These are phyloP conservation scores for Camellia granthamiana DNA, from an alignment of 148 eudicot species.

Conservation along the genomic window DNA sequence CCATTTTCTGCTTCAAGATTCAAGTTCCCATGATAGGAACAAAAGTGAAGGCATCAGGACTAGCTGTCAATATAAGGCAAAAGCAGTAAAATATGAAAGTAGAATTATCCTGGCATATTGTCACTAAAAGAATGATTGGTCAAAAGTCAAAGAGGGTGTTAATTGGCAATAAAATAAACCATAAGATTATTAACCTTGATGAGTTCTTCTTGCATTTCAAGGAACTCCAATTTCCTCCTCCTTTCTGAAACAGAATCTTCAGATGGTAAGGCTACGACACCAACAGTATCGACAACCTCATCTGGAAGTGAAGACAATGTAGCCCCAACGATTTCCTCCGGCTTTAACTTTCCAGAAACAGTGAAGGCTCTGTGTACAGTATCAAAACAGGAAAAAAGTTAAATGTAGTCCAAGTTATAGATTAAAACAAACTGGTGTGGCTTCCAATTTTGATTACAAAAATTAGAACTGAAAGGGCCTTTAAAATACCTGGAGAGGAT, in stretches of 20 bases:
- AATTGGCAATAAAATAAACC: slow-evolving; percentile 5
- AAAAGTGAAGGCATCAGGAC: not conserved
- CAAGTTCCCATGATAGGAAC: not conserved
- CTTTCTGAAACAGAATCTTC: slow-evolving; percentile 84
- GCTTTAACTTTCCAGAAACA: slow-evolving; percentile 68
- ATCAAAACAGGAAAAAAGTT: slow-evolving; percentile 2
- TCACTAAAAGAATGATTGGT: not conserved
- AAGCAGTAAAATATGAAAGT: not conserved
- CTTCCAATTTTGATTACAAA: not conserved
- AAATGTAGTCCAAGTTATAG: slow-evolving; percentile 6
- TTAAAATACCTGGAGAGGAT: slow-evolving; percentile 71
- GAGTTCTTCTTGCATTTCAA: slow-evolving; percentile 85
- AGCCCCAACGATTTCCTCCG: slow-evolving; percentile 79
- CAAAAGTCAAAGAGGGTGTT: not conserved
- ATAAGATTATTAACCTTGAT: slow-evolving; percentile 53
- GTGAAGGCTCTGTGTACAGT: slow-evolving; percentile 55
- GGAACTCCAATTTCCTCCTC: slow-evolving; percentile 80
- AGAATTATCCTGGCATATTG: not conserved
- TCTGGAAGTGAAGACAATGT: slow-evolving; percentile 89
- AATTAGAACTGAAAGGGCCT: not conserved
- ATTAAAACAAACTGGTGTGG: not conserved
- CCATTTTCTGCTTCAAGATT: not conserved
- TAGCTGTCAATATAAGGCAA: not conserved
- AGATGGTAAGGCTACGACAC: slow-evolving; percentile 69
- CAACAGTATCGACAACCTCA: slow-evolving; percentile 86